These are phyloP conservation scores for Botrytis elliptica DNA, from an alignment of 2,329 filamentous ascomycete species.

Conservation along the genomic window DNA sequence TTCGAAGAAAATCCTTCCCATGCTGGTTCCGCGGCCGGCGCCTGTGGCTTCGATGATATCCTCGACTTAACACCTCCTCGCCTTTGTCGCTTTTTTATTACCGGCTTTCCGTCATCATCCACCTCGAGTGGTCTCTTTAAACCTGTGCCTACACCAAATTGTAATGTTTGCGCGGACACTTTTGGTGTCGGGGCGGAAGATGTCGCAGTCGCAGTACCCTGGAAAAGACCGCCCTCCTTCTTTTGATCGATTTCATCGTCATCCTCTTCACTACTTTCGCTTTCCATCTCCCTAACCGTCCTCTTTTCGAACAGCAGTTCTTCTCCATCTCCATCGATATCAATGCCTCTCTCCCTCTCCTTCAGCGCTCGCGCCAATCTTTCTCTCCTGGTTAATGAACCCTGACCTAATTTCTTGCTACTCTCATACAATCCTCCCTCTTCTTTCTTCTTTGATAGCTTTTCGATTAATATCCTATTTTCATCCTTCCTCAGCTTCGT, in stretches of 20 bases:
- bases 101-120: conserved; percentile 71
- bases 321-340: conserved; percentile 42
- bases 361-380: conserved; percentile 61
- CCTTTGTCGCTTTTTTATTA: conserved; percentile 80
- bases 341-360: conserved; percentile 41
- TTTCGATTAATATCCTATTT: conserved; percentile 77
- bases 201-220: conserved; percentile 14
- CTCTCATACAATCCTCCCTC: conserved; percentile 81
- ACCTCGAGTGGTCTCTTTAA: conserved; percentile 83
- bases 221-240: conserved; percentile 17
- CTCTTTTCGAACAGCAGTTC: conserved; percentile 54
- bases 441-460: conserved; percentile 73
- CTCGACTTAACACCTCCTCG: conserved; percentile 61
- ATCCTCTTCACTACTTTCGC: conserved; percentile 36
- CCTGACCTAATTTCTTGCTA: conserved; percentile 72
- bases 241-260: conserved; percentile 24
- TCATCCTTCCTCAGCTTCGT: conserved; percentile 95
- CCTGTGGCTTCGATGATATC: conserved; percentile 48
- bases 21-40: conserved; percentile 48
- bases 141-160: conserved; percentile 62
- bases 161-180: conserved; percentile 16
- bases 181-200: background rate
- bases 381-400: conserved; percentile 69
- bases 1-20: conserved; percentile 63
- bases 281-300: conserved; percentile 35